A percentile compares a stretch with the other conserved stretches of the same genome.
Conservation (phyloP, 1,139 yeast species). For the Pichia sp. region DNA sequence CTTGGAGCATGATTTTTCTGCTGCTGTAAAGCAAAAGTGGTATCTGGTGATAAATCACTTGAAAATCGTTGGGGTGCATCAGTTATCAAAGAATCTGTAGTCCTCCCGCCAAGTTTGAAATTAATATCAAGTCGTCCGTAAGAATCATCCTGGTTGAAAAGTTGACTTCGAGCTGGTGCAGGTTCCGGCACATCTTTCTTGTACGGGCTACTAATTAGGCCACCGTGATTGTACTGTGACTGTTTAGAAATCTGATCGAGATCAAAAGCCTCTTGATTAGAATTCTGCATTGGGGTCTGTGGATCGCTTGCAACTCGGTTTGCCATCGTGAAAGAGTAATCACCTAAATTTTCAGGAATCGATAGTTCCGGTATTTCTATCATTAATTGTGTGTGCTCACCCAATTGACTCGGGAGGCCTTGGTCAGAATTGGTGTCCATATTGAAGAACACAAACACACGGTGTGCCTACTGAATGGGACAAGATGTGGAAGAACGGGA, state of each 20-base stretch:
- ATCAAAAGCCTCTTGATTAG: constrained; percentile 1
- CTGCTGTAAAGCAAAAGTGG: background rate
- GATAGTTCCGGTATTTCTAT: constrained; percentile 19
- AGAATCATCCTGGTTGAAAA: constrained; percentile 13
- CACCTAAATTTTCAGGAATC: constrained; percentile 3
- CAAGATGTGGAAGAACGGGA: background rate
- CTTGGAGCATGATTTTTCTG: constrained; percentile 44
- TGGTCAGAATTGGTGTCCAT: background rate
- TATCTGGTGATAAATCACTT: background rate
- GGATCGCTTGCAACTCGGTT: background rate
- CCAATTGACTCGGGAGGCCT: background rate
- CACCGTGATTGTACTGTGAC: background rate
- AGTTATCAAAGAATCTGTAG: constrained; percentile 6
- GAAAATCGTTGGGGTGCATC: constrained; percentile 1
- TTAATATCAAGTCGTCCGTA: constrained; percentile 26
- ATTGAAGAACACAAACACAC: background rate
- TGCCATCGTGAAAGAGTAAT: background rate
- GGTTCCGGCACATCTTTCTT: background rate
- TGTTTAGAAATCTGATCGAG: constrained; percentile 7
- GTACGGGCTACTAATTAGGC: background rate
- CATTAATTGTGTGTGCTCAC: background rate
- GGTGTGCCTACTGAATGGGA: background rate
- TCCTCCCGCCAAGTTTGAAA: constrained; percentile 18
- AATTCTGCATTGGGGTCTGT: background rate
- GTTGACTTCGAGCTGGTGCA: background rate